Conservation (phyloP, 345 rosid genomes). For the Boechera divaricarpa region DNA sequence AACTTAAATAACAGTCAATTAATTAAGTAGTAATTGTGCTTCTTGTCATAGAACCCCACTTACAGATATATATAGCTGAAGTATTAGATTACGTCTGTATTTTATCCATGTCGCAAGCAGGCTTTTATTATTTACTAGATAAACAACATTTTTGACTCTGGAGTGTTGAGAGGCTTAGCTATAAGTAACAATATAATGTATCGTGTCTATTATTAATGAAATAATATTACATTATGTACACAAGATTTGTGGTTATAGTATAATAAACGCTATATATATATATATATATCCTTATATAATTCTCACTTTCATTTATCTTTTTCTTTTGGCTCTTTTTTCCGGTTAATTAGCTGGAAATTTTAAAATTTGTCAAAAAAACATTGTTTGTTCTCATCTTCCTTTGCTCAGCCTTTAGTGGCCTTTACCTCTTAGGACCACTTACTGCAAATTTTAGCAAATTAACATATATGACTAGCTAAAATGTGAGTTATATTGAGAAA, state of each 20-base stretch:
- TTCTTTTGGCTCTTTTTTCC: neutral
- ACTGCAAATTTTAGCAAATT: slow-evolving; percentile 13
- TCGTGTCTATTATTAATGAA: slow-evolving; percentile 19
- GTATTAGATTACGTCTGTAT: slow-evolving; percentile 22
- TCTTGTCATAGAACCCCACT: slow-evolving; percentile 30
- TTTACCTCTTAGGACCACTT: slow-evolving; percentile 37
- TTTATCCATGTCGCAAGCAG: slow-evolving; percentile 25
- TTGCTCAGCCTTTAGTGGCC: slow-evolving; percentile 25
- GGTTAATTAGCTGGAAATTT: neutral
- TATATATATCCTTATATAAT: neutral
- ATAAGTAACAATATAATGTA: slow-evolving; percentile 30
- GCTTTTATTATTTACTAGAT: slow-evolving; percentile 14
- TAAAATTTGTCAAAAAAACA: neutral
- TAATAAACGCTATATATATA: neutral
- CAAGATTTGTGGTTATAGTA: slow-evolving; percentile 3
- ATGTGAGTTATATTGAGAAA: slow-evolving; percentile 26
- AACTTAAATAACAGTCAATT: slow-evolving; percentile 25
- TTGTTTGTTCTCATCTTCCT: slow-evolving; percentile 24
- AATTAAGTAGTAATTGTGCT: slow-evolving; percentile 12
- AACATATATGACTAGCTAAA: neutral
- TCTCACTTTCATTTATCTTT: neutral
- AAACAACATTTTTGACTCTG: slow-evolving; percentile 39
- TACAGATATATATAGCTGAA: neutral
- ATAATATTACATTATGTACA: slow-evolving; percentile 15
- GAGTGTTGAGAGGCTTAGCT: slow-evolving; percentile 39